phyloP scores from a whole-genome alignment of 164 flowering plant genomes.

The Berberis thunbergii region DNA sequence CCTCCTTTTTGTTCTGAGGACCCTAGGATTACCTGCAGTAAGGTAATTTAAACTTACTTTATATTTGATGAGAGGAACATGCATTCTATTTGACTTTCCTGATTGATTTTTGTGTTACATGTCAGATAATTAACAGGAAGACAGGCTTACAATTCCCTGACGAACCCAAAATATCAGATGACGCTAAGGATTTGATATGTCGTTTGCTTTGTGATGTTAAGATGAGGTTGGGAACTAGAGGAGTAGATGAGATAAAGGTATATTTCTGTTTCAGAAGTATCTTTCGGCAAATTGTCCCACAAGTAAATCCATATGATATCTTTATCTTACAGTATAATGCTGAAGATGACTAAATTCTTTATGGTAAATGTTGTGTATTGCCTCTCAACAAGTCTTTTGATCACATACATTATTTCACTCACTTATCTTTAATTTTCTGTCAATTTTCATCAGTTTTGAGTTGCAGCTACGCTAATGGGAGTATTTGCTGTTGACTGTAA shows the following conservation, averaged over 20 bases:
- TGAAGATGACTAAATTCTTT: no score
- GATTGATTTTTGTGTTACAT: slow-evolving; percentile 10
- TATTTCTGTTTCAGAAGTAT: not conserved
- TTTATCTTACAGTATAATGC: no score
- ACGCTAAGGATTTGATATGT: slow-evolving; percentile 74
- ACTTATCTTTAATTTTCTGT: no score
- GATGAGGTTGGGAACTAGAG: slow-evolving; percentile 65
- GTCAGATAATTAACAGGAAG: slow-evolving; percentile 81
- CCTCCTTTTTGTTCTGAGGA: slow-evolving; percentile 94
- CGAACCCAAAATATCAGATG: slow-evolving; percentile 66
- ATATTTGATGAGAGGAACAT: not conserved
- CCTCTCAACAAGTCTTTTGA: no score
- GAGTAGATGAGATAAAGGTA: slow-evolving; percentile 88
- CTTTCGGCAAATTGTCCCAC: no score
- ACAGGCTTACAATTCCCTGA: slow-evolving; percentile 85
- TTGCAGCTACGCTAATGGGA: no score
- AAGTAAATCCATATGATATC: no score
- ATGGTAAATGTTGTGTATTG: no score
- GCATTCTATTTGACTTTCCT: not conserved
- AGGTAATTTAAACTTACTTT: slow-evolving; percentile 32
- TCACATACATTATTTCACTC: no score
- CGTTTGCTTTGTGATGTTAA: slow-evolving; percentile 81
- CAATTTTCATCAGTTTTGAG: no score
- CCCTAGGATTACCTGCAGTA: slow-evolving; percentile 77
- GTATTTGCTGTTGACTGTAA: no score